Conservation (phyloP, 2,329 filamentous ascomycete genomes). For the Diaporthe citri region DNA sequence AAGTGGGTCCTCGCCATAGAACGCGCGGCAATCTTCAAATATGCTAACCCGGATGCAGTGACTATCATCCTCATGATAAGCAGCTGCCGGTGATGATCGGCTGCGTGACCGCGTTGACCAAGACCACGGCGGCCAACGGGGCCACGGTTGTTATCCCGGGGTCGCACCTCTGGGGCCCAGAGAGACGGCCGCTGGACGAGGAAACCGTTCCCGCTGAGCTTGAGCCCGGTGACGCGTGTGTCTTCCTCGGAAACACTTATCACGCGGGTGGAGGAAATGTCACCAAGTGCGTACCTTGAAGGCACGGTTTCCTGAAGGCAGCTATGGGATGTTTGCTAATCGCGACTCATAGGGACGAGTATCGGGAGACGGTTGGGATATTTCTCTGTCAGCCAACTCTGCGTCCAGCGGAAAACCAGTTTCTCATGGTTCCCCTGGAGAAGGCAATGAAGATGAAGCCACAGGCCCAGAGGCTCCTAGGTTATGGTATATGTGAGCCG, state of each 20-base stretch:
- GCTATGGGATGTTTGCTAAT: not conserved
- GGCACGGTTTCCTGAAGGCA: no score
- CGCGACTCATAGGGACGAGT: not conserved
- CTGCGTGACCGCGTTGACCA: conserved; percentile 2
- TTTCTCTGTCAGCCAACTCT: conserved; percentile 11
- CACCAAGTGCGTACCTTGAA: not conserved
- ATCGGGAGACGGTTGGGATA: conserved; percentile 6
- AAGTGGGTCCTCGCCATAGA: not conserved
- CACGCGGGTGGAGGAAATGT: not conserved
- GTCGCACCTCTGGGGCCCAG: not conserved
- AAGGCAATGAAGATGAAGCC: conserved; percentile 2
- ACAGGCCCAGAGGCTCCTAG: conserved; percentile 2
- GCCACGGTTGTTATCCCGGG: not conserved
- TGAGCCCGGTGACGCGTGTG: conserved; percentile 11
- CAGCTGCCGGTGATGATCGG: conserved; percentile 16
- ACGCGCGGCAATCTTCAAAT: no score
- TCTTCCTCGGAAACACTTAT: conserved; percentile 9
- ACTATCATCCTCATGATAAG: conserved; percentile 4
- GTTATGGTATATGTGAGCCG: conserved; percentile 3
- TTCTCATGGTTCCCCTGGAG: conserved; percentile 11
- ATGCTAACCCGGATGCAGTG: not conserved
- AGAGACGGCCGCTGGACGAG: conserved; percentile 1
- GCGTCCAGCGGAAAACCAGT: conserved; percentile 18
- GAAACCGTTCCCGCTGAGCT: conserved; percentile 1
- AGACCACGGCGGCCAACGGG: conserved; percentile 10